Percentiles rank a stretch among this genome's conserved stretches.
phyloP scores from a whole-genome alignment of 306 rosid species.

The Vigna mungo region DNA sequence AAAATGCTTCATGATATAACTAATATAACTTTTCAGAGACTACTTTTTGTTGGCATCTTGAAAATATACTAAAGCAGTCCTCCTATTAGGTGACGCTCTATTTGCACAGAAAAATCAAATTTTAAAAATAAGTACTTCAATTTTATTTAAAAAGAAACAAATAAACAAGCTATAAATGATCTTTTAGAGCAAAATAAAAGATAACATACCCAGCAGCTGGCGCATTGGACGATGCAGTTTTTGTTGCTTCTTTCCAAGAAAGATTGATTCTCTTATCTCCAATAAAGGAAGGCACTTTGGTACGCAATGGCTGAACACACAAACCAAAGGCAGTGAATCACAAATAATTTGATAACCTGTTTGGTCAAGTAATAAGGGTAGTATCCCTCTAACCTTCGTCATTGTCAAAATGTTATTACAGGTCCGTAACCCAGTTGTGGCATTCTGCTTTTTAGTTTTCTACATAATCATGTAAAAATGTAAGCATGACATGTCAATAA shows the following conservation, averaged over 20 bases:
- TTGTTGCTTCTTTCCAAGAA: conserved; percentile 92
- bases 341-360: conserved; percentile 13
- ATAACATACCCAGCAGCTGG: conserved; percentile 70
- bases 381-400: conserved; percentile 71
- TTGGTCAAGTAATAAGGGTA: conserved; percentile 2
- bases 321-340: conserved; percentile 18
- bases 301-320: conserved; percentile 56
- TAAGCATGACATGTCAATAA: conserved; percentile 5
- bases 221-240: conserved; percentile 55
- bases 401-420: conserved; percentile 91
- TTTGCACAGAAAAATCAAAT: neutral
- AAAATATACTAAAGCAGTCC: neutral
- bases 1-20: neutral
- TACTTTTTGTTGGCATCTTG: neutral
- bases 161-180: conserved; percentile 12
- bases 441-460: conserved; percentile 94
- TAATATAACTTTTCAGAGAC: neutral
- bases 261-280: conserved; percentile 91
- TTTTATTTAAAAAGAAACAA: neutral
- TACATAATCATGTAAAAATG: conserved; percentile 45
- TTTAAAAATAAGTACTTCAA: neutral
- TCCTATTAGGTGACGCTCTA: neutral
- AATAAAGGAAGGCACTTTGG: conserved; percentile 82
- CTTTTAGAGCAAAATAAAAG: conserved; percentile 29
- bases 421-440: conserved; percentile 92